A percentile compares a stretch with the other conserved stretches of the same genome.
Evolutionary conservation across 164 flowering plant species (phyloP).

Genomic region (Litsea cubeba): DNA sequence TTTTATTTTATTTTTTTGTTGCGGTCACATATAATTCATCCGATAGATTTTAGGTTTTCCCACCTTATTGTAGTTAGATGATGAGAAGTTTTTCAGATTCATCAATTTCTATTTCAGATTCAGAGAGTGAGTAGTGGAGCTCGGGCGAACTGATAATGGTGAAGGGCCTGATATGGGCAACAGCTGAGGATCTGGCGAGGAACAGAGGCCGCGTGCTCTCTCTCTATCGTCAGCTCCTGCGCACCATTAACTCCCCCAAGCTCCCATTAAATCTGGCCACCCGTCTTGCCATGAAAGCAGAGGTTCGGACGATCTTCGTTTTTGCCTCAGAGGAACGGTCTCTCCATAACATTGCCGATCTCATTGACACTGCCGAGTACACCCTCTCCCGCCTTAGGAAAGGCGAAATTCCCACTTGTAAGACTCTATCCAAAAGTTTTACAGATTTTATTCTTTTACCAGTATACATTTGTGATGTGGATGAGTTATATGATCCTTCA

Average conservation of each 20-base stretch:
- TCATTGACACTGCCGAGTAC: constrained; percentile 31
- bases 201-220: constrained; percentile 27
- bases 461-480: too few species aligned
- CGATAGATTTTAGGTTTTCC: too few species aligned
- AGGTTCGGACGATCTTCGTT: constrained; percentile 26
- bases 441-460: too few species aligned
- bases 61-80: too few species aligned
- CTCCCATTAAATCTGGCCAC: constrained; percentile 22
- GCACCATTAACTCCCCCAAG: constrained; percentile 31
- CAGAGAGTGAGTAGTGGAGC: background rate
- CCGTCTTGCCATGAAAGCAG: constrained; percentile 32
- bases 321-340: constrained; percentile 28
- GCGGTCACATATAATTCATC: too few species aligned
- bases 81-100: too few species aligned
- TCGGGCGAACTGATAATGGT: constrained; percentile 14
- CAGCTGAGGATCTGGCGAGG: constrained; percentile 31
- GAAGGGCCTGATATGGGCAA: constrained; percentile 31
- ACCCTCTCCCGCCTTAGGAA: constrained; percentile 26
- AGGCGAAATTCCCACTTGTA: constrained; percentile 24
- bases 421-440: too few species aligned
- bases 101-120: too few species aligned
- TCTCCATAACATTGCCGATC: constrained; percentile 31
- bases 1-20: too few species aligned
- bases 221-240: constrained; percentile 25
- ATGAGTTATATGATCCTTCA: too few species aligned